A percentile compares a stretch with the other conserved stretches of the same genome.
Evolutionary conservation across 208 protist species (phyloP).

Genomic region (Trypanosoma theileri): DNA sequence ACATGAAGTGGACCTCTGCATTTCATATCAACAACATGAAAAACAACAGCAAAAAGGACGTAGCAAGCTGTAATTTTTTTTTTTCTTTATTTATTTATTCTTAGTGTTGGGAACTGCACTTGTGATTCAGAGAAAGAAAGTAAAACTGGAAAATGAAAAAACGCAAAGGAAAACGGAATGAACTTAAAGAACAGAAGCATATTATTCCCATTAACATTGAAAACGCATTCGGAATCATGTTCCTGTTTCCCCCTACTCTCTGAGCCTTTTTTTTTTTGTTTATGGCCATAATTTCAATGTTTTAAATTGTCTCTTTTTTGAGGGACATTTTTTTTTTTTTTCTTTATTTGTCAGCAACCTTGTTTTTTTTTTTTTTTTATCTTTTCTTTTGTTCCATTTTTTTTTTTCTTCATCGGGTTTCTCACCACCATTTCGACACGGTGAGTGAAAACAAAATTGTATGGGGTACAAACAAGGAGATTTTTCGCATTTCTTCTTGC

Average conservation of each 20-base stretch:
- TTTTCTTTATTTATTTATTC: slow-evolving; percentile 7
- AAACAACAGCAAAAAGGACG: slow-evolving; percentile 19
- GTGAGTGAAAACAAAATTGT: background rate
- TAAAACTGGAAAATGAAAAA: background rate
- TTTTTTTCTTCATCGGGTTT: slow-evolving; percentile 47
- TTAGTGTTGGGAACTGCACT: background rate
- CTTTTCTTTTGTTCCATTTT: slow-evolving; percentile 11
- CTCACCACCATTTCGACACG: slow-evolving; percentile 39
- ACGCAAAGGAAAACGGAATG: background rate
- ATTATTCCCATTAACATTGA: background rate
- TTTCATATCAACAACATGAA: slow-evolving; percentile 59
- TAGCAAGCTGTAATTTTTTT: slow-evolving; percentile 53
- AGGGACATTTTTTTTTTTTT: background rate
- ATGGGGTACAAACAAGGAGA: too few species aligned
- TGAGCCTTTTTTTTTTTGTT: background rate
- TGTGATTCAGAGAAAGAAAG: background rate
- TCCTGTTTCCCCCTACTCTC: background rate
- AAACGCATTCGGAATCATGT: background rate
- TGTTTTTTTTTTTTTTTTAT: background rate
- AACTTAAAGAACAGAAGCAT: background rate
- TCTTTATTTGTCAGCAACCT: background rate
- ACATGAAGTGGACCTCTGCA: slow-evolving; percentile 86
- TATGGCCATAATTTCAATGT: background rate
- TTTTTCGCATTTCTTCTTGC: too few species aligned
- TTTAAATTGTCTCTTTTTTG: background rate